Evolutionary conservation across 495 filamentous ascomycete species (phyloP).

Genomic region (Aspergillus hancockii): DNA sequence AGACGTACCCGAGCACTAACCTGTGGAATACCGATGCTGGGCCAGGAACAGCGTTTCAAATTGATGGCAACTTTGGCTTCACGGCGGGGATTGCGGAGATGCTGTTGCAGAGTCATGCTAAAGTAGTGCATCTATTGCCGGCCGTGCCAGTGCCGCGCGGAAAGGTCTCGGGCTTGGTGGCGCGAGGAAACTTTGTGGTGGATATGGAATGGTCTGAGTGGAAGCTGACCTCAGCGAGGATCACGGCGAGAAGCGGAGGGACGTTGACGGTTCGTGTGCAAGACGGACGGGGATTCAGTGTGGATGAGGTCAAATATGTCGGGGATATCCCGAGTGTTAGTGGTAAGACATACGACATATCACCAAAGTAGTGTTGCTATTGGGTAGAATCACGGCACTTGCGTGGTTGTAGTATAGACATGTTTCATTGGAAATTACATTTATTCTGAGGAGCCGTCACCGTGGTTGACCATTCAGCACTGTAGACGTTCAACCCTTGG

Average conservation of each 20-base stretch:
- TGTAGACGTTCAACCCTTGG: no score
- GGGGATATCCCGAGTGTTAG: neutral
- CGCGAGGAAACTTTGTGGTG: slow-evolving; percentile 27
- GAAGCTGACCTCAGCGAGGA: slow-evolving; percentile 19
- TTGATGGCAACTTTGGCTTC: slow-evolving; percentile 35
- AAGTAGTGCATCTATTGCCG: slow-evolving; percentile 28
- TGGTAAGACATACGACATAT: neutral
- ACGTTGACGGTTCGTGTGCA: slow-evolving; percentile 6
- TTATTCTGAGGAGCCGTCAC: no score
- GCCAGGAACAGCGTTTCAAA: slow-evolving; percentile 26
- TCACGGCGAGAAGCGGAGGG: slow-evolving; percentile 12
- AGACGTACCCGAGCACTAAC: slow-evolving; percentile 15
- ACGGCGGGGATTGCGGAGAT: slow-evolving; percentile 30
- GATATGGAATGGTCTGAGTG: slow-evolving; percentile 27
- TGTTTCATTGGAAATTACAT: no score
- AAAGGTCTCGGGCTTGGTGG: slow-evolving; percentile 24
- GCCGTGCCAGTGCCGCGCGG: slow-evolving; percentile 24
- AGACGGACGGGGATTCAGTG: neutral
- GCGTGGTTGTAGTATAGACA: no score
- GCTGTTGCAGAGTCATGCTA: slow-evolving; percentile 28
- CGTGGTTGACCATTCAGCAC: no score
- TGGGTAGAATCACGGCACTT: no score
- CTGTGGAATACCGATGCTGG: slow-evolving; percentile 20
- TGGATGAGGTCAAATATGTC: neutral
- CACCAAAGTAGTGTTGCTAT: neutral